Base-by-base conservation (phyloP, 2,329 filamentous ascomycete genomes). In the Dothistroma septosporum region DNA sequence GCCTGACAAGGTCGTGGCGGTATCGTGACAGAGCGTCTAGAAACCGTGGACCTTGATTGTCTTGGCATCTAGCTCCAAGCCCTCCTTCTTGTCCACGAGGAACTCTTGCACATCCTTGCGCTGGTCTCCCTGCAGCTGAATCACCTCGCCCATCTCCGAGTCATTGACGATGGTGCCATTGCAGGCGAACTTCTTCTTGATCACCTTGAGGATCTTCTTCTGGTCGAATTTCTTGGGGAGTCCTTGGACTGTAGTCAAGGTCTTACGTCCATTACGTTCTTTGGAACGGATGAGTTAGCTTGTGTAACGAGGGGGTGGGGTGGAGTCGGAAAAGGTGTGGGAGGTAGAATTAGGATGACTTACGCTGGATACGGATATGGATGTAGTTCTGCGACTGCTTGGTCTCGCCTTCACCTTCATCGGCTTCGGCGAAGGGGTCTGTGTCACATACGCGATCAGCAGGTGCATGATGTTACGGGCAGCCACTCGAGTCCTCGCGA, bases 371-470 rank as follows among this genome's bases (percentile, higher is more conserved):
- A 81, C 94, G 92, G 81, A 99, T 97, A 83, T 97, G 94, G 79
- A 97, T 96, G 80, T 97, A 96, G 82, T 96, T 95, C 82, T 96
- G 91, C 78, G 90, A 87, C 85, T 94, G 90, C 82, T 94, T 94
- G 78, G 87, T 89, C 83, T 96, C 90, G 85, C 92, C 92, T 80
- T 89, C 92, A 80, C 96, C 92, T 88, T 97, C 93, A 91, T 97
- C 94, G 87, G 92, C 94, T 91, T 97, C 94, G 89, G 94, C 94
- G 91, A 99, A 99, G 89, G 94, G 94, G 89, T 99, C 94, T 97
- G 62, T 61, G 55, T 58, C 57, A 60, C 59, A 63, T 32, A 61
- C 24, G 54, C 32, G 31, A 54, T 65, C 62, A 65, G 65, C 69
- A 64, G 47, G 50, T 57, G 58, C 57, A 57, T 62, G 53, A 46